Evolutionary conservation across 2,329 filamentous ascomycete genomes (phyloP).

Genomic region (Aaosphaeria arxii): DNA sequence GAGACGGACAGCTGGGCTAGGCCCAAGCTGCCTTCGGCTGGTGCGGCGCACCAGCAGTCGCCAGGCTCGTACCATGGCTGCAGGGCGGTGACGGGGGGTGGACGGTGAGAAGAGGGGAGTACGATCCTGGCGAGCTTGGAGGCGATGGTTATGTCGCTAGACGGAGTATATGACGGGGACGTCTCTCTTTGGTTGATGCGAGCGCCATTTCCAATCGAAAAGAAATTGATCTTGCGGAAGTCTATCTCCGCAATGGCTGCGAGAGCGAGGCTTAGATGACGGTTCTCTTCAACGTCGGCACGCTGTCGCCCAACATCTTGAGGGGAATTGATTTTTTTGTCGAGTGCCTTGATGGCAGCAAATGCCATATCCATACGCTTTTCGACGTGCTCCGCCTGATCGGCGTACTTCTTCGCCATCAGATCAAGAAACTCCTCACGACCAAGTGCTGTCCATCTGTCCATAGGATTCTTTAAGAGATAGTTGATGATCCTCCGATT

Average conservation of each 20-base stretch:
- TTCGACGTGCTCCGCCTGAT: slow-evolving; percentile 3
- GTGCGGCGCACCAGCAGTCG: slow-evolving; percentile 77
- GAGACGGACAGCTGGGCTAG: slow-evolving; percentile 64
- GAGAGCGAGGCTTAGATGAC: slow-evolving; percentile 27
- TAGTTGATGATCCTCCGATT: slow-evolving; percentile 34
- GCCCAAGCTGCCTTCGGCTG: slow-evolving; percentile 42
- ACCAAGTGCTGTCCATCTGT: slow-evolving; percentile 26
- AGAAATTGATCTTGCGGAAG: slow-evolving; percentile 64
- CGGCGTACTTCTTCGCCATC: slow-evolving; percentile 20
- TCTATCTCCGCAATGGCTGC: slow-evolving; percentile 28
- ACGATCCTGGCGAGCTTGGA: slow-evolving; percentile 9
- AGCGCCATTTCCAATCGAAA: slow-evolving; percentile 65
- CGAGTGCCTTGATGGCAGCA: neutral
- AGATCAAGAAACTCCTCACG: slow-evolving; percentile 49
- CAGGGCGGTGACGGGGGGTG: slow-evolving; percentile 57
- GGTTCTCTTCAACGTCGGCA: slow-evolving; percentile 23
- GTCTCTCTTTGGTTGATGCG: slow-evolving; percentile 58
- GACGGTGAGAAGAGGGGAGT: slow-evolving; percentile 20
- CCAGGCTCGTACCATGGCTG: slow-evolving; percentile 71
- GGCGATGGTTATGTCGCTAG: slow-evolving; percentile 5
- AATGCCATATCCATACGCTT: neutral
- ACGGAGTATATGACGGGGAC: slow-evolving; percentile 48
- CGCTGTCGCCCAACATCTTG: neutral
- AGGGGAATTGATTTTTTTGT: too few species aligned
- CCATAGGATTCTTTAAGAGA: too few species aligned